phyloP scores from a whole-genome alignment of 805 yeast genomes.

The Starmerella scarabaei region DNA sequence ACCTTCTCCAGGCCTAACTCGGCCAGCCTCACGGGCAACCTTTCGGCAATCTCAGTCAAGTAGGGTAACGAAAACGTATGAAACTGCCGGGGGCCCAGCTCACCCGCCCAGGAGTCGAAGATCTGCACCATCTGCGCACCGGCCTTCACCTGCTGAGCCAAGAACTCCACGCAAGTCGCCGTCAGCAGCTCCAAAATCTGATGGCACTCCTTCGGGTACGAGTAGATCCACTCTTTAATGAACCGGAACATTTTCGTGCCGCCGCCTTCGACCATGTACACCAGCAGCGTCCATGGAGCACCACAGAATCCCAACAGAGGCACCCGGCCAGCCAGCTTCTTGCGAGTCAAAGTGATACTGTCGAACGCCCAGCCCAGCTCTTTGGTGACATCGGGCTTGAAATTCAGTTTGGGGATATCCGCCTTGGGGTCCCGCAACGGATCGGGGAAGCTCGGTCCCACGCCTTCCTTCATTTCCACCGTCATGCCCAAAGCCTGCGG shows the following conservation, averaged over 20 bases:
- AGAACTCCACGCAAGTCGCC: slow-evolving; percentile 79
- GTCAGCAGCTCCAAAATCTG: slow-evolving; percentile 62
- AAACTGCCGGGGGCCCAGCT: slow-evolving; percentile 81
- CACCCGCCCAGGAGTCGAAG: slow-evolving; percentile 97
- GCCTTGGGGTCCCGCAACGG: slow-evolving; percentile 72
- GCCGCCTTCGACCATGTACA: slow-evolving; percentile 96
- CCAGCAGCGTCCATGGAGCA: slow-evolving; percentile 95
- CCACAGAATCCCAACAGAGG: slow-evolving; percentile 94
- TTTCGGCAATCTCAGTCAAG: slow-evolving; percentile 56
- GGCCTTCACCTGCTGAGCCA: slow-evolving; percentile 88
- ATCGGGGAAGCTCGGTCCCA: slow-evolving; percentile 83
- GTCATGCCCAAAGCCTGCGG: slow-evolving; percentile 98
- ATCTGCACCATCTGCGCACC: slow-evolving; percentile 98
- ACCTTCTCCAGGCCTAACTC: slow-evolving; percentile 66
- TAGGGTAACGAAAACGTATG: slow-evolving; percentile 82
- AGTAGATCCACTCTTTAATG: slow-evolving; percentile 86
- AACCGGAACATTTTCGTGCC: slow-evolving; percentile 83
- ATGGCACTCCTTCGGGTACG: slow-evolving; percentile 60
- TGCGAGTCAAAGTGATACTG: slow-evolving; percentile 84
- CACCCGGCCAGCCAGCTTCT: slow-evolving; percentile 73
- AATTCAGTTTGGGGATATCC: slow-evolving; percentile 33
- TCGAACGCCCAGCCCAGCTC: slow-evolving; percentile 90
- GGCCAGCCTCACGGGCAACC: slow-evolving; percentile 52
- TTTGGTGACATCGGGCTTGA: slow-evolving; percentile 53
- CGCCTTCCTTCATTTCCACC: slow-evolving; percentile 85